Percentiles rank a stretch among this genome's conserved stretches.
These are phyloP conservation scores for Phytophthora boehmeriae DNA, from an alignment of 352 stramenopile species.

Conservation along the genomic window DNA sequence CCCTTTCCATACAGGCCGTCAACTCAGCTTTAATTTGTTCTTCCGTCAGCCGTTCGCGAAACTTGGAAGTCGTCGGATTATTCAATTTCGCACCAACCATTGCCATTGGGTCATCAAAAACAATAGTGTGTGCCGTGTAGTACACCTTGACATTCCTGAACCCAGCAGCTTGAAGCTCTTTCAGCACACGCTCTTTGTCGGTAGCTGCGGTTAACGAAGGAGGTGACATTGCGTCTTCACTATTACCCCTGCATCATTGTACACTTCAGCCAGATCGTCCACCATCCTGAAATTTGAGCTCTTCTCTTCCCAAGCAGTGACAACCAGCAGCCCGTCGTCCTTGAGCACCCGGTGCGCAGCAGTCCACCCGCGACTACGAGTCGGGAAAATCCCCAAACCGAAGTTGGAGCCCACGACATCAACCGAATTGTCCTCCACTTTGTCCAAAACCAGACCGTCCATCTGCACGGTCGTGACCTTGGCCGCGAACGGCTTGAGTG, in stretches of 20 bases:
- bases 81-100: conserved; percentile 31
- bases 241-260: conserved; percentile 26
- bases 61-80: conserved; percentile 35
- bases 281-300: conserved; percentile 45
- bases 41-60: conserved; percentile 29
- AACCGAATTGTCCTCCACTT: conserved; percentile 37
- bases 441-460: conserved; percentile 41
- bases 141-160: conserved; percentile 34
- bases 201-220: conserved; percentile 15
- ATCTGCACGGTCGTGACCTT: conserved; percentile 45
- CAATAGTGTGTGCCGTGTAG: conserved; percentile 37
- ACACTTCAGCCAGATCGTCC: conserved; percentile 34
- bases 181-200: conserved; percentile 17
- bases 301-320: conserved; percentile 45
- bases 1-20: conserved; percentile 26
- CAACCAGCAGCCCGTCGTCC: conserved; percentile 44
- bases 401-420: conserved; percentile 54
- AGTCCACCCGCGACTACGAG: conserved; percentile 34
- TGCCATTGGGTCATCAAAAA: conserved; percentile 32
- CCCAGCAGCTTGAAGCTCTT: conserved; percentile 29
- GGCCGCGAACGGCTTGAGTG: conserved; percentile 18
- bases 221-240: conserved; percentile 15
- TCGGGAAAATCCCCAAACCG: conserved; percentile 46
- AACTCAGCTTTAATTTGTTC: conserved; percentile 28
- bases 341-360: conserved; percentile 44